Evolutionary conservation across 164 flowering plant genomes (phyloP).

Genomic region (Vitis cinerea): DNA sequence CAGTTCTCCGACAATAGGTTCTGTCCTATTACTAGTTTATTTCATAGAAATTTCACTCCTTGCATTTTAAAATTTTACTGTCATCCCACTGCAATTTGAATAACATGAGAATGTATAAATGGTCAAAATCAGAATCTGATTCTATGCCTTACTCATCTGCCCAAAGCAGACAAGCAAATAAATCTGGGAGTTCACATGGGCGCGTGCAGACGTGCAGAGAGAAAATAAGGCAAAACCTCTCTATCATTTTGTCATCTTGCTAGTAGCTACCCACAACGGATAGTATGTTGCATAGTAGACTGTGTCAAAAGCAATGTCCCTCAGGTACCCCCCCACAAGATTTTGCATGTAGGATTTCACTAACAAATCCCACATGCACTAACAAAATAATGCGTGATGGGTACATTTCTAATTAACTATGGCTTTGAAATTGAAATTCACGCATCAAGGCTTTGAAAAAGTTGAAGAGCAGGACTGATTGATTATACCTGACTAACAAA

Average conservation of each 20-base stretch:
- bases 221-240: constrained; percentile 19
- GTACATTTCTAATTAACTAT: no score
- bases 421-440: no score
- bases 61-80: no score
- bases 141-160: neutral
- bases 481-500: constrained; percentile 68
- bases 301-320: constrained; percentile 1
- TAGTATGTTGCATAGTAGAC: neutral
- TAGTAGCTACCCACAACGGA: neutral
- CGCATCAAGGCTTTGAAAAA: neutral
- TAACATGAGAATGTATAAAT: neutral
- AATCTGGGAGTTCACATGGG: constrained; percentile 30
- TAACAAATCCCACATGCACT: no score
- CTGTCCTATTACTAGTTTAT: no score
- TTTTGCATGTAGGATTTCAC: neutral
- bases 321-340: neutral
- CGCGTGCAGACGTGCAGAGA: constrained; percentile 31
- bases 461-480: neutral
- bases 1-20: no score
- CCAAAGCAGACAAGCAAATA: constrained; percentile 20
- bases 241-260: constrained; percentile 27
- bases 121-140: constrained; percentile 22
- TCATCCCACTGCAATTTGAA: neutral
- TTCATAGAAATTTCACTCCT: no score
- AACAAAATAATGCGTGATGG: no score